Base-by-base conservation (phyloP, 2,329 filamentous ascomycete species). In the Talaromyces sp. region DNA sequence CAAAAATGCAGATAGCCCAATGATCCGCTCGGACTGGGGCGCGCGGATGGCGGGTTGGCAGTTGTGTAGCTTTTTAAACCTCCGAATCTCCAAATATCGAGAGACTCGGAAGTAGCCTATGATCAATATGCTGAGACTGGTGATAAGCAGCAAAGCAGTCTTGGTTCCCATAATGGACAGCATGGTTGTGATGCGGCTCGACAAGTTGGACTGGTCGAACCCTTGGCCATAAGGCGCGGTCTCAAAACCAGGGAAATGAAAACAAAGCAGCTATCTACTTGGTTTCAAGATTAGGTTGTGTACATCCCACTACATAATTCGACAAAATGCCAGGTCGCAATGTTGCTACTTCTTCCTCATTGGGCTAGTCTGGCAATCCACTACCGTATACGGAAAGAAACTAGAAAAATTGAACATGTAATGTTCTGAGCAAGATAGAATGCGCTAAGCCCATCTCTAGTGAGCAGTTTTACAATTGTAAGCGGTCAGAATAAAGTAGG, bases 61-160 rank as follows among this genome's bases (percentile, higher is more conserved):
- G 38, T 56, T 56, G 29, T 56, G 47, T 27, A 49, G 17, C 27
- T 34, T 56, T 56, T 56, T 34, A 34, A 56, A 56, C 7, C 11
- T 34, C 17, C 22, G 51, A 56, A 56, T 10, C 31, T 56, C 51
- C 15, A 56, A n/a, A 19, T 56, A 56, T 56, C 51, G 51, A 56
- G 11, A 34, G 31, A 56, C 27, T 7, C 51, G 51, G 17, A 56
- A 27, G 51, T 56, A 56, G 8, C 19, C 11, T 56, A 34, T 34
- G 27, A 34, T 34, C 27, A 56, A 22, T 34, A 56, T 34, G 51
- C 51, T 34, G 51, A 56, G 27, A 34, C 25, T 19, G 15, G 31
- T 11, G 31, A 34, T 56, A 56, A 56, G 51, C 51, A 56, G 51
- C 17, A 56, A 56, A 34, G 31, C 27, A 34, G 15, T 34, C 51